These are phyloP conservation scores for Nemania sp. DNA, from an alignment of 2,329 filamentous ascomycete genomes.

Conservation along the genomic window DNA sequence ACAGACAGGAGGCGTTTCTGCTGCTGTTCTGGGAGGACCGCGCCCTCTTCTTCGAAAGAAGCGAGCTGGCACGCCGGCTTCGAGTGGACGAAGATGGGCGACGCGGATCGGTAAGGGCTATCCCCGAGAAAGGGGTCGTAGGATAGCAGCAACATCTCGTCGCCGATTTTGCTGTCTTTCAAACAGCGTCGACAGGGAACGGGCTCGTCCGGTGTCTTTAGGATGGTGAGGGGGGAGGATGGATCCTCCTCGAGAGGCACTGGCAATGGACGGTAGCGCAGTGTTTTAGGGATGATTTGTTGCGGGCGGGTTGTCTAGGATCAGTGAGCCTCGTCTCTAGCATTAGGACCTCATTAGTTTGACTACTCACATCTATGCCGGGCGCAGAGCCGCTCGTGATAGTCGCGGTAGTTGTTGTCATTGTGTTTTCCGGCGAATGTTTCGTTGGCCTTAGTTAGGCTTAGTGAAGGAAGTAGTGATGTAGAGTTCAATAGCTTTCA, in stretches of 20 bases:
- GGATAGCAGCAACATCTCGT: constrained; percentile 36
- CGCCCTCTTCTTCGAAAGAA: neutral
- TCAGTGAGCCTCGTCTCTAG: neutral
- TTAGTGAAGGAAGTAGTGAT: neutral
- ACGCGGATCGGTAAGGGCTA: constrained; percentile 33
- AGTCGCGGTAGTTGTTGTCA: constrained; percentile 7
- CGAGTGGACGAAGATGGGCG: constrained; percentile 35
- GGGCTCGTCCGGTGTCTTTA: constrained; percentile 11
- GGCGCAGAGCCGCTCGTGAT: constrained; percentile 16
- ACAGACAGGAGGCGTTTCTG: constrained; percentile 17
- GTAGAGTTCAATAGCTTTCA: neutral
- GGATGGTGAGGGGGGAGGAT: neutral
- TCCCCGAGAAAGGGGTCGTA: constrained; percentile 37
- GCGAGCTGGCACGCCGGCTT: constrained; percentile 24
- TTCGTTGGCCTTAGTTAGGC: neutral
- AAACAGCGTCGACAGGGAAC: constrained; percentile 37
- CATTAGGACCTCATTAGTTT: neutral
- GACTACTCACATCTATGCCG: constrained; percentile 9
- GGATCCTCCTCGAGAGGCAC: constrained; percentile 12
- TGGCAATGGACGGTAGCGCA: constrained; percentile 32
- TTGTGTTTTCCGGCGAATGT: neutral
- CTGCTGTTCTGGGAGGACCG: constrained; percentile 25
- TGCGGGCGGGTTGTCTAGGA: constrained; percentile 1
- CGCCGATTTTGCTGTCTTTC: constrained; percentile 28
- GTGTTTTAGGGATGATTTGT: constrained; percentile 18